These are phyloP conservation scores for Hibiscus syriacus DNA, from an alignment of 345 rosid genomes.

Conservation along the genomic window DNA sequence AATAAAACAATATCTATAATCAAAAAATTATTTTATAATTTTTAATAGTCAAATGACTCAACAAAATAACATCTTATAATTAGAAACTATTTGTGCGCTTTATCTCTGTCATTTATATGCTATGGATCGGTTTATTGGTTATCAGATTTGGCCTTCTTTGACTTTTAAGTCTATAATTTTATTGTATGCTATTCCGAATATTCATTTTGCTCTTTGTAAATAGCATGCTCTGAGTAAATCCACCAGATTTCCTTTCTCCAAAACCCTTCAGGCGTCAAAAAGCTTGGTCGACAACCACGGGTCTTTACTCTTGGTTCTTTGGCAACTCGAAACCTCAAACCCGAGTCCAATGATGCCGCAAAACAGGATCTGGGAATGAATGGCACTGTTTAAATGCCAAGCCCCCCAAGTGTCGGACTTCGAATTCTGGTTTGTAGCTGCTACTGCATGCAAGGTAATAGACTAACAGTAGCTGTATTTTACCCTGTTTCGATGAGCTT, in stretches of 20 bases:
- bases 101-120: not conserved
- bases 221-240: slow-evolving; percentile 14
- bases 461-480: slow-evolving; percentile 54
- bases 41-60: no score
- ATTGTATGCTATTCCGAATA: not conserved
- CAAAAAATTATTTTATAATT: no score
- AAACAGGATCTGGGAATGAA: slow-evolving; percentile 54
- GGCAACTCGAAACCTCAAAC: not conserved
- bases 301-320: not conserved
- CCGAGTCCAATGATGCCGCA: slow-evolving; percentile 18
- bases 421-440: slow-evolving; percentile 77
- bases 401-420: slow-evolving; percentile 67
- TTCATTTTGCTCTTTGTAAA: not conserved
- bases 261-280: no score
- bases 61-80: no score
- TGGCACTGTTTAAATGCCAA: slow-evolving; percentile 78
- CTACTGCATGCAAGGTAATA: slow-evolving; percentile 57
- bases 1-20: no score
- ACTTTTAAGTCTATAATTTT: not conserved
- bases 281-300: no score
- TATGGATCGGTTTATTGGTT: not conserved
- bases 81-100: no score
- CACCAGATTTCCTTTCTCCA: no score
- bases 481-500: slow-evolving; percentile 84
- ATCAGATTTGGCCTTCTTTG: not conserved